Evolutionary conservation across 495 filamentous ascomycete genomes (phyloP).

Genomic region (Talaromyces proteolyticus): DNA sequence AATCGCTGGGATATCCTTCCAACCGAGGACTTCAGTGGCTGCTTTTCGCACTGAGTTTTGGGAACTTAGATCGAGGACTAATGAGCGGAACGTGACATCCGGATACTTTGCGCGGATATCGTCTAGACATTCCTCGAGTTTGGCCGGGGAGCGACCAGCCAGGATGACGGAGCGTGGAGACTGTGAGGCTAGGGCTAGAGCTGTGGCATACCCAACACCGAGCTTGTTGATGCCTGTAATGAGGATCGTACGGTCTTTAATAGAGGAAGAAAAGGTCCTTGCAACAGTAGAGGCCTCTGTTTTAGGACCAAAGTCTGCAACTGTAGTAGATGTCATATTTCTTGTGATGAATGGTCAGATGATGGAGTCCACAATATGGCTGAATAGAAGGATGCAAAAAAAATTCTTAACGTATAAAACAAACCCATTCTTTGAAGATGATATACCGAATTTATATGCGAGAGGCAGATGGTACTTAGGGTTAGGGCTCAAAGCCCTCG

Average conservation of each 20-base stretch:
- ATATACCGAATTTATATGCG: no score
- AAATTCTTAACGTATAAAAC: no score
- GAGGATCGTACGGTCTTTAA: neutral
- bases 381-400: neutral
- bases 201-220: neutral
- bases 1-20: constrained; percentile 39
- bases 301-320: neutral
- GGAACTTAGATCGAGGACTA: constrained; percentile 37
- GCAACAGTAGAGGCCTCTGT: neutral
- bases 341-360: neutral
- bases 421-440: no score
- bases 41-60: constrained; percentile 39
- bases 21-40: constrained; percentile 40
- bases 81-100: constrained; percentile 19
- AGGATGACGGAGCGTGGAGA: constrained; percentile 46
- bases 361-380: no score
- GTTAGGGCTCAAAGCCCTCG: neutral
- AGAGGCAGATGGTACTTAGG: no score
- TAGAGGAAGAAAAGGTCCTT: neutral
- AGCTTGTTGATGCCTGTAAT: neutral
- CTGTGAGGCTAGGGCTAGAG: neutral
- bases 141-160: constrained; percentile 40
- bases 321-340: neutral
- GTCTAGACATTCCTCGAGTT: constrained; percentile 25
- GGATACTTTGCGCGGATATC: constrained; percentile 26